phyloP scores from a whole-genome alignment of 2,329 filamentous ascomycete genomes.

The Trichoderma harzianum region DNA sequence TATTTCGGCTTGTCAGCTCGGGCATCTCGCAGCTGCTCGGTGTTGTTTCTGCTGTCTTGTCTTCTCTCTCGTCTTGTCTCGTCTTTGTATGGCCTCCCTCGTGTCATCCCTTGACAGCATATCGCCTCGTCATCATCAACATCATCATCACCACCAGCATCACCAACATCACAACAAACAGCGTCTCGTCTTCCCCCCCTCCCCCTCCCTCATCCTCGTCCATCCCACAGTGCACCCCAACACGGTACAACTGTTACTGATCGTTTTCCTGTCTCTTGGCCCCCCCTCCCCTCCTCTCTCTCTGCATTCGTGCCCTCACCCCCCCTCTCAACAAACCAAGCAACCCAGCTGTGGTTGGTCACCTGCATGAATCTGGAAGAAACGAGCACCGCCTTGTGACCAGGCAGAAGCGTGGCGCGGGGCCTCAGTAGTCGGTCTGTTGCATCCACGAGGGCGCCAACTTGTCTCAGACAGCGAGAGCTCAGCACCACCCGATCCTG shows the following conservation, averaged over 20 bases:
- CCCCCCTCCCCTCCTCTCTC: neutral
- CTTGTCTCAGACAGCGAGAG: neutral
- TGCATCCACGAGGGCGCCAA: conserved; percentile 17
- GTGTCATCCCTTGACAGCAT: neutral
- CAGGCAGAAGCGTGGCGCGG: conserved; percentile 18
- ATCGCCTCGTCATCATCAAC: neutral
- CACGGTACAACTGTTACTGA: neutral
- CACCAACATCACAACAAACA: neutral
- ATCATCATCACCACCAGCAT: neutral
- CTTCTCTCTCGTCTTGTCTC: neutral
- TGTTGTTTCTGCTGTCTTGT: neutral
- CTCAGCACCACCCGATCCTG: neutral
- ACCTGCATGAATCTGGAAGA: conserved; percentile 17
- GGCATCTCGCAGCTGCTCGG: neutral
- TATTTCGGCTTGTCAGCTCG: neutral
- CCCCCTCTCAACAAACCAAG: neutral
- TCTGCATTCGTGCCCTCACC: neutral
- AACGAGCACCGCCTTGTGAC: conserved; percentile 20
- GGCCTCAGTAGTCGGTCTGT: neutral
- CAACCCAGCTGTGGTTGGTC: conserved; percentile 8
- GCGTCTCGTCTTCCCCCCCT: neutral
- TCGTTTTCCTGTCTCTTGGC: neutral
- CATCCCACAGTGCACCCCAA: conserved; percentile 5
- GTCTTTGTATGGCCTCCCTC: neutral
- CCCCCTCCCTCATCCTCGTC: no score